phyloP scores from a whole-genome alignment of 768 basidiomycete species.

The Harrya chromipes region DNA sequence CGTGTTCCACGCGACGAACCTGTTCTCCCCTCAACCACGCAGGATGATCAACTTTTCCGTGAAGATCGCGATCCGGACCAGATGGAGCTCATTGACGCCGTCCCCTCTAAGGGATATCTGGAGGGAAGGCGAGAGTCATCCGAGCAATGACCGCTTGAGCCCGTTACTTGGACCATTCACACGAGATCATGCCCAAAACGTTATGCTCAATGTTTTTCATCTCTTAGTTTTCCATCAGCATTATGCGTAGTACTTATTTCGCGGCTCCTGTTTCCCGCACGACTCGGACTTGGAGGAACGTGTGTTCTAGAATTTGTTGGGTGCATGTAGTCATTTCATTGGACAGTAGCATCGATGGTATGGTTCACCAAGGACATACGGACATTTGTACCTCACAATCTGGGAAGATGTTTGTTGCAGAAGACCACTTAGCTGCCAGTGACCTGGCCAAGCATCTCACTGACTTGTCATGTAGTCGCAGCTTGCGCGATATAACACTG shows the following conservation, averaged over 20 bases:
- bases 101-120: conserved; percentile 19
- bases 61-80: conserved; percentile 22
- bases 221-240: not conserved
- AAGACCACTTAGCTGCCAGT: too few species aligned
- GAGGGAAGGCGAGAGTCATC: conserved; percentile 30
- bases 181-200: not conserved
- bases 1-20: conserved; percentile 48
- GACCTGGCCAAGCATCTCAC: too few species aligned
- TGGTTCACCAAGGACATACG: too few species aligned
- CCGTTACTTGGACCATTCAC: conserved; percentile 5
- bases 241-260: not conserved
- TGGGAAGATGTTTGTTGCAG: not conserved
- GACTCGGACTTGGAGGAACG: not conserved
- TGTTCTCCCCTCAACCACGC: conserved; percentile 40
- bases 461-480: too few species aligned
- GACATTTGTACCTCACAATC: too few species aligned
- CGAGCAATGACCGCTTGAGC: conserved; percentile 17
- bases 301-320: not conserved
- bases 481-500: too few species aligned
- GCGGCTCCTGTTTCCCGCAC: not conserved
- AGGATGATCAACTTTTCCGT: conserved; percentile 9
- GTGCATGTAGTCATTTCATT: not conserved
- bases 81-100: conserved; percentile 24
- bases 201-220: too few species aligned
- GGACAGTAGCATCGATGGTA: not conserved